Conservation (phyloP, 139 green algal species). For the Tetraselmis striata region DNA sequence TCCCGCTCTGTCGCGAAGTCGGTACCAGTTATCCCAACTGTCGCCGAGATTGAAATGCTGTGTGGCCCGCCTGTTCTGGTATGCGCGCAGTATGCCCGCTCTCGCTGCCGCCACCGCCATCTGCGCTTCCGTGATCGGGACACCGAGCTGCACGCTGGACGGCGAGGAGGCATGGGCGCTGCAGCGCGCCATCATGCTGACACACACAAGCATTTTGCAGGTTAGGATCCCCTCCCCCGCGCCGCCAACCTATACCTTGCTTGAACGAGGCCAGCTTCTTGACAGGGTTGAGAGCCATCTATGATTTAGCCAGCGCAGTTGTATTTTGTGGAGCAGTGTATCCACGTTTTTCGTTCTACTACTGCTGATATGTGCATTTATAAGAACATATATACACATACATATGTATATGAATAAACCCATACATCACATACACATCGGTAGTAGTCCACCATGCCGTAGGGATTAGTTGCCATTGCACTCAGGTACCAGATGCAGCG, state of each 20-base stretch:
- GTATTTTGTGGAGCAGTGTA: background rate
- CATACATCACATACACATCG: background rate
- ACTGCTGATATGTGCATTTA: no score
- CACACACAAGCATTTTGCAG: background rate
- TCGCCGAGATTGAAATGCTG: background rate
- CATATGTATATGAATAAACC: background rate
- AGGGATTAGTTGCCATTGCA: no score
- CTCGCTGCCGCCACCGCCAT: no score
- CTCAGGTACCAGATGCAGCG: no score
- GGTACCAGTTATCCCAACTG: no score
- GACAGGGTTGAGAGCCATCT: no score
- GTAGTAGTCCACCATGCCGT: no score
- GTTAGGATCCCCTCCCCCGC: background rate
- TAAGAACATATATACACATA: no score
- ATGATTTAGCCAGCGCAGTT: no score
- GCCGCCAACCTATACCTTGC: no score
- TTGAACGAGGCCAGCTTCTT: no score
- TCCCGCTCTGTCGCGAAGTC: background rate
- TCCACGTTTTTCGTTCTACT: no score
- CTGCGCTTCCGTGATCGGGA: background rate
- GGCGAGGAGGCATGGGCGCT: background rate
- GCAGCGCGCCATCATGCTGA: background rate
- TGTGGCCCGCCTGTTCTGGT: background rate
- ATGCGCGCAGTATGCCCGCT: background rate
- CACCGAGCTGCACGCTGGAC: background rate